Conservation (phyloP, 371 early-diverging fungal genomes). For the Phascolomyces articulosus region DNA sequence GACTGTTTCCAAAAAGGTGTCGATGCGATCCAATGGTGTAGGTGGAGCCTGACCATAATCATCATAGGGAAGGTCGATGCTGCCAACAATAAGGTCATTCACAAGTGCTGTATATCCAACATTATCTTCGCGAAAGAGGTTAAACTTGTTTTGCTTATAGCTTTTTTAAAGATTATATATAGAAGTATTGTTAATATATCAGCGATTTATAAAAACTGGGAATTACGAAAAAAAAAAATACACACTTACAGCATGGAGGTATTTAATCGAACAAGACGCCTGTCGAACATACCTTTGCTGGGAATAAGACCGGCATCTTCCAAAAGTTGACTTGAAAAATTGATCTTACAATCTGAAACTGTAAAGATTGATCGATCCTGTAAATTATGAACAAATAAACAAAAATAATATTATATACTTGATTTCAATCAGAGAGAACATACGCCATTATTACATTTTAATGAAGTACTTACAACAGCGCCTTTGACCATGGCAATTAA, state of each 20-base stretch:
- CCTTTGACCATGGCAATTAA: conserved; percentile 35
- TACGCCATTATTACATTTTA: not conserved
- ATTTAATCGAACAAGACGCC: conserved; percentile 66
- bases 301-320: conserved; percentile 56
- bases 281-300: conserved; percentile 49
- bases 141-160: conserved; percentile 92
- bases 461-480: conserved; percentile 28
- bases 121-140: conserved; percentile 84
- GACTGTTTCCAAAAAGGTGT: conserved; percentile 45
- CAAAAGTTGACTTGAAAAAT: conserved; percentile 47
- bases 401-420: not conserved
- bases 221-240: too few relatives aligned
- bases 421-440: not conserved
- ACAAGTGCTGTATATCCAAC: conserved; percentile 89
- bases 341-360: conserved; percentile 29
- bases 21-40: conserved; percentile 40
- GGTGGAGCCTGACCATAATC: conserved; percentile 27
- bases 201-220: too few relatives aligned
- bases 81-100: conserved; percentile 57
- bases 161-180: conserved; percentile 20
- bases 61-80: conserved; percentile 36
- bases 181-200: not conserved
- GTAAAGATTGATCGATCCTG: conserved; percentile 21
- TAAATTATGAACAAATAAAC: not conserved
- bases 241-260: conserved; percentile 62